Evolutionary conservation across 108 stramenopile genomes (phyloP).

Genomic region (Licmophora abbreviata): DNA sequence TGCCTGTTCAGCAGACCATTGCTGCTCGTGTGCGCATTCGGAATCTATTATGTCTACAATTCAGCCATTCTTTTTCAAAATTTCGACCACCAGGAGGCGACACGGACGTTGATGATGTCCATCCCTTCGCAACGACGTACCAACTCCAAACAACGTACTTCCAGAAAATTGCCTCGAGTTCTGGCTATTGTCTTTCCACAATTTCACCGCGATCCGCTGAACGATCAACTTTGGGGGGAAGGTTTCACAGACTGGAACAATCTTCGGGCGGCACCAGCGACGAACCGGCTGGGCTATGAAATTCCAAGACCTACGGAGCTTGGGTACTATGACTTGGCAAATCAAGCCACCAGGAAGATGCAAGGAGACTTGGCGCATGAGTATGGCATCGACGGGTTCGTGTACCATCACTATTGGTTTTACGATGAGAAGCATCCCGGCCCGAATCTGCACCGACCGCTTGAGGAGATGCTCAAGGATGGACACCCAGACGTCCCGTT

Average conservation of each 20-base stretch:
- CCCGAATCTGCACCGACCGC: slow-evolving; percentile 36
- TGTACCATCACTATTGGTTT: slow-evolving; percentile 70
- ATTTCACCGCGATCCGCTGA: slow-evolving; percentile 54
- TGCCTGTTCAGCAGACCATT: no score
- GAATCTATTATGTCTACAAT: no score
- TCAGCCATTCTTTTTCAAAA: no score
- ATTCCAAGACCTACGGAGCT: slow-evolving; percentile 44
- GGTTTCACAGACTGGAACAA: slow-evolving; percentile 59
- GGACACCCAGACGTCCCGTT: slow-evolving; percentile 55
- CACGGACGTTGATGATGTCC: no score
- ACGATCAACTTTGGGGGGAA: slow-evolving; percentile 51
- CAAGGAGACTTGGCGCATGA: slow-evolving; percentile 42
- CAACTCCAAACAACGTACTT: background rate
- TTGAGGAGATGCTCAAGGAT: slow-evolving; percentile 49
- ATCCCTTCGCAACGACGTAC: no score
- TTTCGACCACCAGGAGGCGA: no score
- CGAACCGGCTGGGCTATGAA: slow-evolving; percentile 24
- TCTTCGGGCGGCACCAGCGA: slow-evolving; percentile 24
- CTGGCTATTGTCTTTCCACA: slow-evolving; percentile 59
- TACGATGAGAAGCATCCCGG: slow-evolving; percentile 37
- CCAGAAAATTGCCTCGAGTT: slow-evolving; percentile 23
- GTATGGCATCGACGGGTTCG: slow-evolving; percentile 57
- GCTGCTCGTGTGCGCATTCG: no score
- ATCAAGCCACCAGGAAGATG: slow-evolving; percentile 16
- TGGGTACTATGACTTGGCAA: slow-evolving; percentile 46